These are phyloP conservation scores for Sporothrix phasma DNA, from an alignment of 2,329 filamentous ascomycete genomes.

Conservation along the genomic window DNA sequence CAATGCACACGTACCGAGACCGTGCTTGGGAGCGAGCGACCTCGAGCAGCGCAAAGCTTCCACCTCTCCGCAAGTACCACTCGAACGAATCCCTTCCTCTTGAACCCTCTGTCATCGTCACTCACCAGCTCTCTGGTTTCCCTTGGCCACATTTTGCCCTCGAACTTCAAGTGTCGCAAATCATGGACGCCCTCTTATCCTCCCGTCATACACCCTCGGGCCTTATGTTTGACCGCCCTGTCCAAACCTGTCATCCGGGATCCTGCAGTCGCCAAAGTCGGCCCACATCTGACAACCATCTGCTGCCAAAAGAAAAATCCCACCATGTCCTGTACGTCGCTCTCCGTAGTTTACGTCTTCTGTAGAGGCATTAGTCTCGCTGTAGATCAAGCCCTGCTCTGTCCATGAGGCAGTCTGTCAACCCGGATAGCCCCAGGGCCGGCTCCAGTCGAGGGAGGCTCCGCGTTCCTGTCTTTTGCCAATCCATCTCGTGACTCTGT, in stretches of 20 bases:
- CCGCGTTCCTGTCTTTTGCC: conserved; percentile 8
- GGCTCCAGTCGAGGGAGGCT: background rate
- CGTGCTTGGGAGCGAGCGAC: background rate
- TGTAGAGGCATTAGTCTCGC: background rate
- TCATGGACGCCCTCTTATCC: background rate
- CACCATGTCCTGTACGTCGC: no score
- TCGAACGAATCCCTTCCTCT: background rate
- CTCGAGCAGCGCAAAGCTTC: background rate
- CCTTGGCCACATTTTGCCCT: background rate
- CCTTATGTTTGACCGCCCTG: background rate
- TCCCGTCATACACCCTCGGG: background rate
- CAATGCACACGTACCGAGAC: background rate
- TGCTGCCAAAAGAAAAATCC: background rate
- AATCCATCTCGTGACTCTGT: conserved; percentile 6
- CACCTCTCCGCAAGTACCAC: background rate
- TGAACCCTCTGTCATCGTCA: background rate
- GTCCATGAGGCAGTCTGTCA: conserved; percentile 9
- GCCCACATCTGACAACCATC: background rate
- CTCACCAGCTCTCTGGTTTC: background rate
- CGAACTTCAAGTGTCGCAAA: conserved; percentile 12
- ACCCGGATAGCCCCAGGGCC: conserved; percentile 11
- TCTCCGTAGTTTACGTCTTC: background rate
- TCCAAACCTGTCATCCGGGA: background rate
- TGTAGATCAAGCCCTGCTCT: background rate
- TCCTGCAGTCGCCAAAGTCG: background rate